phyloP scores from a whole-genome alignment of 2,329 filamentous ascomycete species.

The Neofusicoccum umdonicola region DNA sequence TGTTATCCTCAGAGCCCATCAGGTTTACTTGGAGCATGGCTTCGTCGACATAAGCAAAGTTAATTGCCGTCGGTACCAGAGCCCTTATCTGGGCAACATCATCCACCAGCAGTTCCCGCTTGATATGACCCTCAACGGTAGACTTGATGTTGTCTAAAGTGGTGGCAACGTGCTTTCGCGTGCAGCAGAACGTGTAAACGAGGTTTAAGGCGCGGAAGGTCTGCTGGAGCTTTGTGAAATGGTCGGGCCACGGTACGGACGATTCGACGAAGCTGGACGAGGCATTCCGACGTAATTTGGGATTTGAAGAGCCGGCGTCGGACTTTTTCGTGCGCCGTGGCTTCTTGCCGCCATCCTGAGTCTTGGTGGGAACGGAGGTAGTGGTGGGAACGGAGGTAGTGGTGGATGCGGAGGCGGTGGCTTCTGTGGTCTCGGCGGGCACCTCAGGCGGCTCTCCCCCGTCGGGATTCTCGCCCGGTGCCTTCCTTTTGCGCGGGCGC shows the following conservation, averaged over 20 bases:
- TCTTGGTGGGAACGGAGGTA: constrained; percentile 54
- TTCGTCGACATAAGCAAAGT: constrained; percentile 85
- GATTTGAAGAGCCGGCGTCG: constrained; percentile 31
- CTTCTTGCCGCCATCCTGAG: constrained; percentile 56
- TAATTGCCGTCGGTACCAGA: constrained; percentile 73
- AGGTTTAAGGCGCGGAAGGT: constrained; percentile 84
- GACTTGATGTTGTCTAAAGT: constrained; percentile 86
- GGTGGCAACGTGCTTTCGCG: constrained; percentile 86
- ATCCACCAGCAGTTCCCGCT: constrained; percentile 65
- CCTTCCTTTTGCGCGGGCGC: constrained; percentile 44
- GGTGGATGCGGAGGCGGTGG: constrained; percentile 22
- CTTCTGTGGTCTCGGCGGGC: constrained; percentile 6
- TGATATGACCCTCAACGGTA: constrained; percentile 80
- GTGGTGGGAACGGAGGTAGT: constrained; percentile 47
- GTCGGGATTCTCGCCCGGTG: constrained; percentile 20
- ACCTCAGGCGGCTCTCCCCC: constrained; percentile 21
- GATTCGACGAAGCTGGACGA: constrained; percentile 54
- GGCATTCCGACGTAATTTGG: constrained; percentile 40
- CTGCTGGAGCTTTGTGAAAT: constrained; percentile 70
- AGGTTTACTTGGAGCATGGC: constrained; percentile 77
- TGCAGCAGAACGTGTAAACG: constrained; percentile 92
- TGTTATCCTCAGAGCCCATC: constrained; percentile 65
- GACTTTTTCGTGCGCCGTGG: constrained; percentile 45
- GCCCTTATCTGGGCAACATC: constrained; percentile 82
- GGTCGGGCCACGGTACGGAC: constrained; percentile 67